phyloP scores from a whole-genome alignment of 2,329 filamentous ascomycete genomes.

The Pseudogymnoascus sp. region DNA sequence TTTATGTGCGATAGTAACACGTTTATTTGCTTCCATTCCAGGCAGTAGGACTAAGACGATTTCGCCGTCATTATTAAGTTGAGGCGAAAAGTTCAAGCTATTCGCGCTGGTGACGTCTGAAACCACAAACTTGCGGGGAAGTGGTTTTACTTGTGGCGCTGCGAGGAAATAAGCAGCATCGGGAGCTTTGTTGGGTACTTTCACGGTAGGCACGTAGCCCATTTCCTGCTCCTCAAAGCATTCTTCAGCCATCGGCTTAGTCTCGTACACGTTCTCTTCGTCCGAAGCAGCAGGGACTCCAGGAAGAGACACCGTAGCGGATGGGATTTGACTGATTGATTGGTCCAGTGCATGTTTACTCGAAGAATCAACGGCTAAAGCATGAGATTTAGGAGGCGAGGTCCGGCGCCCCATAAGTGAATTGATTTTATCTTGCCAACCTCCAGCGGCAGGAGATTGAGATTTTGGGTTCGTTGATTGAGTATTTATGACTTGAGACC shows the following conservation, averaged over 20 bases:
- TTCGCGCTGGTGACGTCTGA: slow-evolving; percentile 40
- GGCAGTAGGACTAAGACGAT: slow-evolving; percentile 41
- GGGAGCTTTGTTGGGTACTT: slow-evolving; percentile 56
- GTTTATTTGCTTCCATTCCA: slow-evolving; percentile 37
- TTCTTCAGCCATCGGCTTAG: slow-evolving; percentile 67
- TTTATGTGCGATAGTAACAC: slow-evolving; percentile 33
- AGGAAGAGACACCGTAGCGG: slow-evolving; percentile 66
- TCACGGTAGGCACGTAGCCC: slow-evolving; percentile 65
- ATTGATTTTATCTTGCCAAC: slow-evolving; percentile 80
- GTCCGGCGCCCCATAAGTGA: slow-evolving; percentile 63
- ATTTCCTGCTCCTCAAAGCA: slow-evolving; percentile 78
- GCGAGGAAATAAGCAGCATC: slow-evolving; percentile 57
- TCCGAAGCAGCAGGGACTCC: slow-evolving; percentile 15
- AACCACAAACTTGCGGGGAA: slow-evolving; percentile 45
- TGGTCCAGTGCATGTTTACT: slow-evolving; percentile 62
- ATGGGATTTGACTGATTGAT: slow-evolving; percentile 29
- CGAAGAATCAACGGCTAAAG: slow-evolving; percentile 57
- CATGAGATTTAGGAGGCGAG: slow-evolving; percentile 48
- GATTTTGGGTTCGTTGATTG: slow-evolving; percentile 33
- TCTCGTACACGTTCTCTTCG: slow-evolving; percentile 42
- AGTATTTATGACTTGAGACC: slow-evolving; percentile 27
- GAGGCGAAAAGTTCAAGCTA: slow-evolving; percentile 32
- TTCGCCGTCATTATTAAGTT: slow-evolving; percentile 32
- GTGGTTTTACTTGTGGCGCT: slow-evolving; percentile 44
- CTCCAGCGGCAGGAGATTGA: slow-evolving; percentile 20